A percentile compares a stretch with the other conserved stretches of the same genome.
Conservation (phyloP, 75 land plant genomes). For the Pinus albicaulis region DNA sequence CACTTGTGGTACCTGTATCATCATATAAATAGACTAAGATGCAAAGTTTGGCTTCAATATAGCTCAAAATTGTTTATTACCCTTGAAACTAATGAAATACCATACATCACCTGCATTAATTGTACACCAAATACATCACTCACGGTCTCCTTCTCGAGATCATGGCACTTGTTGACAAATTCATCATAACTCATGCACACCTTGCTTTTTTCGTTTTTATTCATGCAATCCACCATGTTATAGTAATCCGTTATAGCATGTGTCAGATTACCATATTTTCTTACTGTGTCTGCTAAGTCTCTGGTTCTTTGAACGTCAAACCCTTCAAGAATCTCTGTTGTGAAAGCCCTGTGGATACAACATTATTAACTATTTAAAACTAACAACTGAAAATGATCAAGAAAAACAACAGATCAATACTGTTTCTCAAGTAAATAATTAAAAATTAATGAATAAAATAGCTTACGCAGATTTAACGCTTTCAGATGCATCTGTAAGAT, state of each 20-base stretch:
- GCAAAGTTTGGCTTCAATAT: neutral
- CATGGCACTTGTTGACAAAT: slow-evolving; percentile 67
- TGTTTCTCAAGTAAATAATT: neutral
- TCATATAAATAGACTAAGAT: neutral
- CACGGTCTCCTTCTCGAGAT: slow-evolving; percentile 77
- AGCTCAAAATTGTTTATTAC: neutral
- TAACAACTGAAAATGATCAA: neutral
- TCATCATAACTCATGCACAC: slow-evolving; percentile 59
- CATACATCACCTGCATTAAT: slow-evolving; percentile 79
- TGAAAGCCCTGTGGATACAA: slow-evolving; percentile 64
- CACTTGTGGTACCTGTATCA: slow-evolving; percentile 80
- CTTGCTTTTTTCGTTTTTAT: slow-evolving; percentile 8
- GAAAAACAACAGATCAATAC: neutral
- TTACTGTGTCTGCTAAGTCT: slow-evolving; percentile 67
- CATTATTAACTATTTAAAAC: neutral
- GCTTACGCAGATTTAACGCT: slow-evolving; percentile 92
- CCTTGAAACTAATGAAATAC: neutral
- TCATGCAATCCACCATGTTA: slow-evolving; percentile 17
- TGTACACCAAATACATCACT: slow-evolving; percentile 91
- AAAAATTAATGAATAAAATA: neutral
- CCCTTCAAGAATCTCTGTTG: slow-evolving; percentile 93
- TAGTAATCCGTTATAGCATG: slow-evolving; percentile 65
- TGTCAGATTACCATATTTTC: slow-evolving; percentile 78
- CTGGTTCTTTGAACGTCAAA: slow-evolving; percentile 94
- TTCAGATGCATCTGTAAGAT: slow-evolving; percentile 78